Evolutionary conservation across 345 rosid genomes (phyloP).

Genomic region (Bretschneidera sinensis): DNA sequence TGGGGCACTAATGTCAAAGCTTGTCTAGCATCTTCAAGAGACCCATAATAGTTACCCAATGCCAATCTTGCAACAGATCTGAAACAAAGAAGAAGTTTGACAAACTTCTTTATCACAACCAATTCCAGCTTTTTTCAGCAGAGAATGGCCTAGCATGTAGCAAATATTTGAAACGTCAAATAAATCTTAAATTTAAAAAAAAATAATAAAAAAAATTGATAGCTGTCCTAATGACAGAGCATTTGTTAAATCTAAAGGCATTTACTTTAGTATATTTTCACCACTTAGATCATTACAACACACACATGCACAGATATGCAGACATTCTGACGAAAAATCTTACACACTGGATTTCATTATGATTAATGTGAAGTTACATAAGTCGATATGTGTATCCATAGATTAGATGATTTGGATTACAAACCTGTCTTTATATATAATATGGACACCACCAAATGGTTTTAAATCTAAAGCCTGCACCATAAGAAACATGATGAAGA

Average conservation of each 20-base stretch:
- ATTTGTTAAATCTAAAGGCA: too few species aligned
- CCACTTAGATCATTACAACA: not conserved
- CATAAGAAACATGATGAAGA: constrained; percentile 9
- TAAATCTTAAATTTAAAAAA: too few species aligned
- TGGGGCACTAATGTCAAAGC: constrained; percentile 50
- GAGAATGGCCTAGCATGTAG: too few species aligned
- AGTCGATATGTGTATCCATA: too few species aligned
- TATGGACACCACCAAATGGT: constrained; percentile 72
- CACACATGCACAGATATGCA: not conserved
- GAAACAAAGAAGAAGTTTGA: constrained; percentile 15
- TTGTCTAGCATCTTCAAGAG: constrained; percentile 70
- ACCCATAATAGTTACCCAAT: constrained; percentile 49
- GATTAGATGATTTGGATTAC: not conserved
- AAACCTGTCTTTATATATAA: constrained; percentile 64
- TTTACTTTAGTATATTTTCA: not conserved
- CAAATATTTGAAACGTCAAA: too few species aligned
- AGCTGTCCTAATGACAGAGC: too few species aligned
- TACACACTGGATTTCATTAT: not conserved
- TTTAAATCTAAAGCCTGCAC: constrained; percentile 66
- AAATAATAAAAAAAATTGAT: too few species aligned
- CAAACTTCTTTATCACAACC: not conserved
- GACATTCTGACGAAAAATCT: not conserved
- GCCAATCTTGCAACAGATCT: constrained; percentile 66
- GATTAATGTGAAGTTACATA: too few species aligned
- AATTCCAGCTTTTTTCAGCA: not conserved